Evolutionary conservation across 2,329 filamentous ascomycete genomes (phyloP), one percentile per base, ranked within the genome.

Genomic region (Colletotrichum theobromicola): DNA sequence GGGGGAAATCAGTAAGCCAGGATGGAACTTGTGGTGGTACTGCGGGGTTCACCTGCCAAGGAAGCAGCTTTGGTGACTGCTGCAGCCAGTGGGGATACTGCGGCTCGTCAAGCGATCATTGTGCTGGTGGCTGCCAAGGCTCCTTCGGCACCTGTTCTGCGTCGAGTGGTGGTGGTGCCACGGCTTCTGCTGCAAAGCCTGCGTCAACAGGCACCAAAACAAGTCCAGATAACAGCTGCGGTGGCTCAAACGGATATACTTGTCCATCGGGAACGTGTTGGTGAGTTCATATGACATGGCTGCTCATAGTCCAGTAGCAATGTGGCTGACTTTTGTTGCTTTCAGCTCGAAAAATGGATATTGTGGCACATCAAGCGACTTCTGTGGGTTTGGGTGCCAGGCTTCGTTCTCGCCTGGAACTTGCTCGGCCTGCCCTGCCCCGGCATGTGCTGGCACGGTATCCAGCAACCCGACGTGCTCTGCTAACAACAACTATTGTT

Each of bases 221-320:
- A 9, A 73, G 70, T 0, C 77, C 81, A 13, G 83, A 87, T 57
- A 84, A 84, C n/a, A 80, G 79, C 21, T 87, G 86, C 66, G 86
- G 84, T 24, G 84, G 83, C 60, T 76, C 81, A n/a, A 81, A 80
- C 16, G 83, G 82, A 13, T 83, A 83, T 74, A 87, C 84, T 16
- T 87, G 86, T 75, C 32, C 74, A 5, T n/a, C 53, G 2, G 70
- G 74, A 1, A n/a, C 32, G 18, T 78, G 77, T 60, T 78, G 77
- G 70, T 73, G 18, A 70, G 70, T 64, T 16, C 7, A 8, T 12
- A 42, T 3, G 3, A 76, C 79, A 68, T 24, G 10, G 4, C n/a
- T 46, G n/a, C 4, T 12, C 4, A n/a, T 26, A 9, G 4, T 30
- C 37, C 16, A 50, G 1, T 18, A 16, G 35, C n/a, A 28, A 13